A percentile compares a stretch with the other conserved stretches of the same genome.
Evolutionary conservation across 768 basidiomycete genomes (phyloP).

Genomic region (Clitopilus passeckerianus): DNA sequence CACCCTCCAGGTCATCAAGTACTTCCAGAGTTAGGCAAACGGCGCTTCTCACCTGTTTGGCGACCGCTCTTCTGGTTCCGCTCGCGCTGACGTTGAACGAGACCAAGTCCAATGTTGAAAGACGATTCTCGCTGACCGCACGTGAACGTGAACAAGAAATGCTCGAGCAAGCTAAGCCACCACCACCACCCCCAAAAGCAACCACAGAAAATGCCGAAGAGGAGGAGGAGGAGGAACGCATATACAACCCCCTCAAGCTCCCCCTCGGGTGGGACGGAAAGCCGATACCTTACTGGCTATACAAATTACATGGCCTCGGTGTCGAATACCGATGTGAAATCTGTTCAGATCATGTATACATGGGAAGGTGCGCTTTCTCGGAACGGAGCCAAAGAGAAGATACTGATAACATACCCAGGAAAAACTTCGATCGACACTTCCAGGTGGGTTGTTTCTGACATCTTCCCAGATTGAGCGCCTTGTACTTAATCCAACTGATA

Average conservation of each 20-base stretch:
- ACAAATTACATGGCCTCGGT: conserved; percentile 97
- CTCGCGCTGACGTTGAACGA: conserved; percentile 72
- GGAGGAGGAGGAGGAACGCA: conserved; percentile 92
- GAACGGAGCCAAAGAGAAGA: conserved; percentile 2
- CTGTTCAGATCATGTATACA: conserved; percentile 94
- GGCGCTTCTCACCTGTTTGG: conserved; percentile 69
- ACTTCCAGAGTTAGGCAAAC: conserved; percentile 55
- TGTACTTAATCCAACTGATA: conserved; percentile 26
- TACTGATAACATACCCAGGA: conserved; percentile 37
- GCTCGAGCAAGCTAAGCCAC: conserved; percentile 61
- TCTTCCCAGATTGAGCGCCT: neutral
- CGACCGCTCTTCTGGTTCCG: conserved; percentile 57
- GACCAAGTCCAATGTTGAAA: conserved; percentile 94
- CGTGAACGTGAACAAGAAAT: conserved; percentile 94
- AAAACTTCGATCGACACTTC: conserved; percentile 96
- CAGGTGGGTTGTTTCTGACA: conserved; percentile 43
- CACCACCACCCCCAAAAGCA: conserved; percentile 40
- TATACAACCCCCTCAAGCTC: conserved; percentile 96
- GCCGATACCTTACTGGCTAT: conserved; percentile 98
- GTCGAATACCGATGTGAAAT: conserved; percentile 98
- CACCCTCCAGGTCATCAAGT: conserved; percentile 24
- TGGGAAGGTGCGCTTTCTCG: conserved; percentile 68
- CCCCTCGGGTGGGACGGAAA: conserved; percentile 99
- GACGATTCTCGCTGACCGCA: conserved; percentile 94
- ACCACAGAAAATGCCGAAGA: conserved; percentile 48